Evolutionary conservation across 352 stramenopile genomes (phyloP), one percentile per base, ranked within the genome.

Genomic region (Globisporangium okanoganense): DNA sequence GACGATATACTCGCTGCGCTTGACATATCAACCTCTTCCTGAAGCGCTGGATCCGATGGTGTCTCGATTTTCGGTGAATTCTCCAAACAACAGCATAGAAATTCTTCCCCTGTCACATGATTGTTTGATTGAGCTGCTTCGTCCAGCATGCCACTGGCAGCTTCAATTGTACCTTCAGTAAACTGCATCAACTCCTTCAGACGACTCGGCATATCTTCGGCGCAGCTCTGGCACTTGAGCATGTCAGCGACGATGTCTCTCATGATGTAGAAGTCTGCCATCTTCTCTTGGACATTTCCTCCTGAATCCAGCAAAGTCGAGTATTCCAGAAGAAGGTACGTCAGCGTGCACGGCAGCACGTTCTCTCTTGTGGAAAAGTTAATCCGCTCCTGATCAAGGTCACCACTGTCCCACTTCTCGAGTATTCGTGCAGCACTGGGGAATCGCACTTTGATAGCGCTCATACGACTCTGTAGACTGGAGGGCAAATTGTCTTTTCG

Each of bases 321-420:
- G 31, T 70, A 79, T 41, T 76, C 73, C 10, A 82, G 62, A 33
- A 87, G 27, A 0, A 87, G 48, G 62, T 80, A 82, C 33, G 85
- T n/a, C 35, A 79, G 31, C 20, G 78, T 65, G 29, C 75, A 84
- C 13, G 65, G 41, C 8, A 79, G 25, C 29, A 62, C 59, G 36
- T 76, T 79, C 18, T 41, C 13, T 48, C 73, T 82, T 10, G 55
- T 29, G 13, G 62, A 72, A 48, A 87, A 84, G 44, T 85, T 66
- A 14, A 87, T 51, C 6, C 56, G 58, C 5, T 50, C 18, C 9
- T 72, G 56, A 10, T 43, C 24, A 31, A 20, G 43, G 5, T 27
- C 48, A 18, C 50, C 59, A 18, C 50, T 25, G 44, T 60, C 56
- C 72, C 75, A 84, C 53, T 53, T 69, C 0, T 66, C 45, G 18